Conservation (phyloP, 495 filamentous ascomycete genomes). For the Aspergillus bertholletiae region DNA sequence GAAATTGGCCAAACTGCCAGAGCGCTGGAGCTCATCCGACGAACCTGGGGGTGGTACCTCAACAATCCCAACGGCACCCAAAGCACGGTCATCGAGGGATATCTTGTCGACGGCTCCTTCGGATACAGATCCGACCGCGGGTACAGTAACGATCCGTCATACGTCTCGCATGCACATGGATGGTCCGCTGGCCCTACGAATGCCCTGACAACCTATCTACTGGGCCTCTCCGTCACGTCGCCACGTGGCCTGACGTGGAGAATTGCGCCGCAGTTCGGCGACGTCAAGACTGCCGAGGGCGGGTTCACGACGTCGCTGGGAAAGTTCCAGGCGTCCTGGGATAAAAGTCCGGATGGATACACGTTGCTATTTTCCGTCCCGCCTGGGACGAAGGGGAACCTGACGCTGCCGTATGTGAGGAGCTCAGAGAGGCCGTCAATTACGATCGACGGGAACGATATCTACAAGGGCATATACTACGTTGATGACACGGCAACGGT, state of each 20-base stretch:
- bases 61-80: slow-evolving; percentile 59
- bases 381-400: slow-evolving; percentile 39
- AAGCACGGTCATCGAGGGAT: slow-evolving; percentile 59
- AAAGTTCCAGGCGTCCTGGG: slow-evolving; percentile 43
- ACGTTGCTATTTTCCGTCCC: slow-evolving; percentile 39
- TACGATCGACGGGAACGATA: slow-evolving; percentile 24
- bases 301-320: slow-evolving; percentile 55
- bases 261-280: slow-evolving; percentile 49
- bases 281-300: slow-evolving; percentile 47
- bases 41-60: slow-evolving; percentile 61
- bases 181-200: slow-evolving; percentile 59
- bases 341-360: slow-evolving; percentile 27
- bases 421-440: slow-evolving; percentile 23
- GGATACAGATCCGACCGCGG: slow-evolving; percentile 51
- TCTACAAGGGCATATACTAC: slow-evolving; percentile 20
- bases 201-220: slow-evolving; percentile 48
- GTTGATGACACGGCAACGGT: slow-evolving; percentile 20
- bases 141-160: slow-evolving; percentile 32
- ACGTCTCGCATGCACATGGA: slow-evolving; percentile 55
- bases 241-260: slow-evolving; percentile 49
- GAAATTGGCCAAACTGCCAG: slow-evolving; percentile 38
- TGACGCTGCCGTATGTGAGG: slow-evolving; percentile 31
- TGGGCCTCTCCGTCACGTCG: slow-evolving; percentile 49
- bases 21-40: slow-evolving; percentile 54
- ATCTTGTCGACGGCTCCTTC: slow-evolving; percentile 49